Conservation (phyloP, 2,329 filamentous ascomycete genomes). For the Nemania diffusa region DNA sequence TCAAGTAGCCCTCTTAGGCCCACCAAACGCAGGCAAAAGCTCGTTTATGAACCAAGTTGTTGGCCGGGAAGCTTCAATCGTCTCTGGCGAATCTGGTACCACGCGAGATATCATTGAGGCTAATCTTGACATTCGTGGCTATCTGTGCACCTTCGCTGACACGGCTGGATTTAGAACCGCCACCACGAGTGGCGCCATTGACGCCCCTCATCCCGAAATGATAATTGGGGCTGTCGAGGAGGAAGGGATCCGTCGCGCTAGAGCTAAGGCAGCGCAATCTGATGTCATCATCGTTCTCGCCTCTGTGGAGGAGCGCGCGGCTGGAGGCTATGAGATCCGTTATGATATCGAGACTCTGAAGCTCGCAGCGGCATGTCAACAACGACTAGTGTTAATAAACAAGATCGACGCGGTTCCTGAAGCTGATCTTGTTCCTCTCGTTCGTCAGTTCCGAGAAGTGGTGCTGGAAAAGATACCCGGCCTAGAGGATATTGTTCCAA, state of each 20-base stretch:
- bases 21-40: constrained; percentile 95
- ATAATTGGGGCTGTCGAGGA: constrained; percentile 79
- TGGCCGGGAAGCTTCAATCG: constrained; percentile 92
- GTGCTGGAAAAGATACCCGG: constrained; percentile 55
- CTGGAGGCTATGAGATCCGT: constrained; percentile 56
- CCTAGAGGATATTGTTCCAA: constrained; percentile 55
- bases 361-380: constrained; percentile 61
- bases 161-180: constrained; percentile 83
- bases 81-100: constrained; percentile 91
- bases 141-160: constrained; percentile 92
- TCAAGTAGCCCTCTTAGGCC: constrained; percentile 84
- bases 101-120: constrained; percentile 95
- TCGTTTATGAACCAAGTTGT: constrained; percentile 91
- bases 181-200: constrained; percentile 28
- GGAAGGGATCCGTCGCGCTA: constrained; percentile 90
- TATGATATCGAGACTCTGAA: constrained; percentile 66
- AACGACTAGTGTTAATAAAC: constrained; percentile 68
- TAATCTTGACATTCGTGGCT: constrained; percentile 87
- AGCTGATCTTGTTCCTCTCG: constrained; percentile 51
- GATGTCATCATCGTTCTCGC: constrained; percentile 87
- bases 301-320: constrained; percentile 68
- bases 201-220: constrained; percentile 34
- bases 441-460: constrained; percentile 53
- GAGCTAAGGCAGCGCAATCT: constrained; percentile 80
- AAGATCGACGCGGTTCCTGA: constrained; percentile 65